Evolutionary conservation across 2,329 filamentous ascomycete genomes (phyloP).

Genomic region (Curvularia sp.): DNA sequence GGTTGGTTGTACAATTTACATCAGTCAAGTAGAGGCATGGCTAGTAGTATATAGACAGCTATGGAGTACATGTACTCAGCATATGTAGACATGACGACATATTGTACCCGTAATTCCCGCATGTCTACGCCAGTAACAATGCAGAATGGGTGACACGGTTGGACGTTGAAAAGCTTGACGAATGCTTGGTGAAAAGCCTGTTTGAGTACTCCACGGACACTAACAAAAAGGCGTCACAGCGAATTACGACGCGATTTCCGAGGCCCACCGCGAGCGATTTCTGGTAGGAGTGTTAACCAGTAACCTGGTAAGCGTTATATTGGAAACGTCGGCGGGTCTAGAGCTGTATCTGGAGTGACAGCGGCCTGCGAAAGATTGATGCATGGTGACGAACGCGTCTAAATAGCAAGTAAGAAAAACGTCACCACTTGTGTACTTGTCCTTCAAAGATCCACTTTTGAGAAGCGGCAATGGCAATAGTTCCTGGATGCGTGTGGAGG

Average conservation of each 20-base stretch:
- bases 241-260: conserved; percentile 1
- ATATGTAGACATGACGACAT: conserved; percentile 23
- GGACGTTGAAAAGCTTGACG: conserved; percentile 1
- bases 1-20: background rate
- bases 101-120: conserved; percentile 9
- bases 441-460: background rate
- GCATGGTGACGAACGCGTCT: conserved; percentile 7
- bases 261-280: background rate
- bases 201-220: conserved; percentile 14
- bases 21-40: background rate
- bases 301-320: background rate
- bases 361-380: background rate
- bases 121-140: background rate
- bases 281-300: background rate
- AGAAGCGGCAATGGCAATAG: background rate
- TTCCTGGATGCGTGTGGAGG: background rate
- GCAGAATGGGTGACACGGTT: conserved; percentile 4
- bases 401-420: background rate
- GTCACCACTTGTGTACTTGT: background rate
- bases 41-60: background rate
- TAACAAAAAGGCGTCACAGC: background rate
- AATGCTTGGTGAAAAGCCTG: conserved; percentile 37
- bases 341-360: conserved; percentile 6
- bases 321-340: background rate
- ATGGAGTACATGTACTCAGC: conserved; percentile 9